These are phyloP conservation scores for Cryphonectria radicalis DNA, from an alignment of 2,329 filamentous ascomycete species.

Conservation along the genomic window DNA sequence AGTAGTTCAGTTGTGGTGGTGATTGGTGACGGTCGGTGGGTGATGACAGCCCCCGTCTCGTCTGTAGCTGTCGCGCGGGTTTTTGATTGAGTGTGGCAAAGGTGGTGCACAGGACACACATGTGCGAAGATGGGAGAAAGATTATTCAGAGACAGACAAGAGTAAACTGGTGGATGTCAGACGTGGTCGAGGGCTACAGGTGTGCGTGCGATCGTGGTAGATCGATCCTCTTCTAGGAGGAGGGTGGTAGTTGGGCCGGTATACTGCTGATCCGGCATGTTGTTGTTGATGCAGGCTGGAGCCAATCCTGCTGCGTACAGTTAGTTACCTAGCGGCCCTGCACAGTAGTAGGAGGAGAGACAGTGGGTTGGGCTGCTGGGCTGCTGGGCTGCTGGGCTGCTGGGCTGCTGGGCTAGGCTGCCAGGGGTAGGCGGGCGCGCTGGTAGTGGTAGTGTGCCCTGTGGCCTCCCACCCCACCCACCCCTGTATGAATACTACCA, in stretches of 20 bases:
- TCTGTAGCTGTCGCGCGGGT: background rate
- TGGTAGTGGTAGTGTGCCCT: background rate
- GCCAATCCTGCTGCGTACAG: background rate
- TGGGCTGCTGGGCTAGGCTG: background rate
- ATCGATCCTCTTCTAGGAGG: background rate
- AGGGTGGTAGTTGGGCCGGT: background rate
- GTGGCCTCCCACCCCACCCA: too few relatives aligned
- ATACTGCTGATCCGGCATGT: background rate
- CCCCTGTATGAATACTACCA: too few relatives aligned
- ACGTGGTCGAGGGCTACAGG: background rate
- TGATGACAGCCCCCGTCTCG: background rate
- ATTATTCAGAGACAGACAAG: background rate
- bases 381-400: too few relatives aligned
- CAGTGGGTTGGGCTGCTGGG: background rate
- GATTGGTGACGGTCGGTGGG: background rate
- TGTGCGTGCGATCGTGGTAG: background rate
- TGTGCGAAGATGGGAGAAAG: background rate
- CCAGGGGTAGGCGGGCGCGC: too few relatives aligned
- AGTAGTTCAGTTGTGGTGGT: background rate
- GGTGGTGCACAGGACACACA: conserved; percentile 3
- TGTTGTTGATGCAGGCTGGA: background rate
- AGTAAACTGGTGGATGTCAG: background rate
- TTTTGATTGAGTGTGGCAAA: background rate
- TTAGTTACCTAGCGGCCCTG: too few relatives aligned
- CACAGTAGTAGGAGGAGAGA: background rate